phyloP scores from a whole-genome alignment of 495 filamentous ascomycete species.

The Annulohypoxylon stygium region DNA sequence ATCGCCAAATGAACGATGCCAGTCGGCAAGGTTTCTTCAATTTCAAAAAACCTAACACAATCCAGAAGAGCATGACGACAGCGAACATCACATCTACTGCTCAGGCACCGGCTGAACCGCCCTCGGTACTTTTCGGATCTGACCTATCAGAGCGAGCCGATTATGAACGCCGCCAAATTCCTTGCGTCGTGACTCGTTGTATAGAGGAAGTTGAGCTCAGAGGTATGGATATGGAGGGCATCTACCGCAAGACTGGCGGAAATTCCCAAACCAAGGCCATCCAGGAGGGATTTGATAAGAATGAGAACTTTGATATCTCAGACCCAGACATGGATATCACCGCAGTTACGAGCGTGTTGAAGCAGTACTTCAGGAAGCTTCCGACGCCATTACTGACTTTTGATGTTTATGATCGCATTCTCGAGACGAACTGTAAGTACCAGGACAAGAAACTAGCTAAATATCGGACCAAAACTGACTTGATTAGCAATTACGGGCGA shows the following conservation, averaged over 20 bases:
- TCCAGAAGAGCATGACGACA: slow-evolving; percentile 66
- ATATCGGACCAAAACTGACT: slow-evolving; percentile 38
- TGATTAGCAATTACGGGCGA: slow-evolving; percentile 65
- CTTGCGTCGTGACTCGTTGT: slow-evolving; percentile 89
- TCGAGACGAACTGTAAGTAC: slow-evolving; percentile 78
- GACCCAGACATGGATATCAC: slow-evolving; percentile 96
- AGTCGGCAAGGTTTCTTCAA: slow-evolving; percentile 80
- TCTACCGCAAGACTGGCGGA: slow-evolving; percentile 97
- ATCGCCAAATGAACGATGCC: slow-evolving; percentile 61
- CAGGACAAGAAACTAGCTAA: neutral
- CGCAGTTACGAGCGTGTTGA: slow-evolving; percentile 93
- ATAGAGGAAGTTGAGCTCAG: slow-evolving; percentile 97
- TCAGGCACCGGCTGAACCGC: slow-evolving; percentile 62
- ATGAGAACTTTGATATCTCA: slow-evolving; percentile 87
- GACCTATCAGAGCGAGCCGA: slow-evolving; percentile 89
- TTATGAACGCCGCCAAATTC: slow-evolving; percentile 89
- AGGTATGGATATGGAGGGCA: slow-evolving; percentile 98
- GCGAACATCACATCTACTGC: slow-evolving; percentile 65
- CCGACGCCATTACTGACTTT: slow-evolving; percentile 92
- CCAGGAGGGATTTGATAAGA: slow-evolving; percentile 89
- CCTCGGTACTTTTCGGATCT: slow-evolving; percentile 84
- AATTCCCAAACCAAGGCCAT: slow-evolving; percentile 87
- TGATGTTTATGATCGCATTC: slow-evolving; percentile 88
- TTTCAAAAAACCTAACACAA: slow-evolving; percentile 68
- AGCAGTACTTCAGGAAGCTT: slow-evolving; percentile 97